Evolutionary conservation across 83 land plant species (phyloP).

Genomic region (Picea abies): DNA sequence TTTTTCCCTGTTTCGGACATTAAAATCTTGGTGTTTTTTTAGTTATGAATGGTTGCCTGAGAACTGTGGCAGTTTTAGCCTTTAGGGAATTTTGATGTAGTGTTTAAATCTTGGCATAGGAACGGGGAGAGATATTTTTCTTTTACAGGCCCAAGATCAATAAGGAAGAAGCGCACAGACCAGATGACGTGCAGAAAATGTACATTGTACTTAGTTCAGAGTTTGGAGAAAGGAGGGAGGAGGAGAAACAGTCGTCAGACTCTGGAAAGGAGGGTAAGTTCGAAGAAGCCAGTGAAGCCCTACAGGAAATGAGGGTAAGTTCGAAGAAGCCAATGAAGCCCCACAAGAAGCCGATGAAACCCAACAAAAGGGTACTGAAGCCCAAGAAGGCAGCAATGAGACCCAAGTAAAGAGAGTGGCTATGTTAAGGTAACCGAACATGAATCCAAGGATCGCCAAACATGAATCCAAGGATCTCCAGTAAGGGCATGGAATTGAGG

Average conservation of each 20-base stretch:
- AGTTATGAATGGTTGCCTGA: not conserved
- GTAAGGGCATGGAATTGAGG: slow-evolving; percentile 42
- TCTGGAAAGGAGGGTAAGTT: slow-evolving; percentile 62
- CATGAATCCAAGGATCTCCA: no score
- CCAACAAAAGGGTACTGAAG: not conserved
- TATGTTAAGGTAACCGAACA: no score
- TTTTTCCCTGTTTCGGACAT: no score
- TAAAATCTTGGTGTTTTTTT: not conserved
- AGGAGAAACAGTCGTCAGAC: slow-evolving; percentile 63
- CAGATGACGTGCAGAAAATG: slow-evolving; percentile 71
- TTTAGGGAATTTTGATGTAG: not conserved
- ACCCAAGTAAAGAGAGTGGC: no score
- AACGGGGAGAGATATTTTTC: slow-evolving; percentile 90
- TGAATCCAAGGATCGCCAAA: no score
- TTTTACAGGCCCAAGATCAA: slow-evolving; percentile 81
- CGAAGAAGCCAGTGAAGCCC: not conserved
- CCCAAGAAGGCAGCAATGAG: no score
- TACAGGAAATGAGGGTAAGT: no score
- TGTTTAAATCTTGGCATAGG: slow-evolving; percentile 32
- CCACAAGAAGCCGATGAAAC: no score
- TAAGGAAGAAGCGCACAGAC: slow-evolving; percentile 66
- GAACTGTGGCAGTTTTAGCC: not conserved
- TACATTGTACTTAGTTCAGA: slow-evolving; percentile 77
- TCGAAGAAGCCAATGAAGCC: not conserved
- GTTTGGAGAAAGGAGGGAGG: slow-evolving; percentile 54